phyloP scores from a whole-genome alignment of 352 stramenopile species.

The Pythium aristosporum region DNA sequence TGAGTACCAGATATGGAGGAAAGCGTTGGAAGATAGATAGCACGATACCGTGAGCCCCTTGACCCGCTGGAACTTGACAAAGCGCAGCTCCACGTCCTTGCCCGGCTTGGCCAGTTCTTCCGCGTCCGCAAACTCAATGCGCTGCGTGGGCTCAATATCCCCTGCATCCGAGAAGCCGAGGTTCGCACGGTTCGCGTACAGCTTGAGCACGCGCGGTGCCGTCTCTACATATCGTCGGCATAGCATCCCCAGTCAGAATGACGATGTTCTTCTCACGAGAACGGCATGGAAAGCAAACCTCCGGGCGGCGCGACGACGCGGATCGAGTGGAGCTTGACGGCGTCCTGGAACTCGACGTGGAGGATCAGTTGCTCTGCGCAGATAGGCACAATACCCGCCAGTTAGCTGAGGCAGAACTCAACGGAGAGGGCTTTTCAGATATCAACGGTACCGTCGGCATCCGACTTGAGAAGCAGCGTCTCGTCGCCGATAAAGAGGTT shows the following conservation, averaged over 20 bases:
- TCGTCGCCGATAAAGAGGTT: conserved; percentile 83
- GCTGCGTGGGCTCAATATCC: conserved; percentile 74
- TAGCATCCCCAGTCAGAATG: not conserved
- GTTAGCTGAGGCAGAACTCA: conserved; percentile 4
- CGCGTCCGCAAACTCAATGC: conserved; percentile 55
- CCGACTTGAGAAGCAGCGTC: conserved; percentile 73
- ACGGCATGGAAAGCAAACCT: conserved; percentile 25
- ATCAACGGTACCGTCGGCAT: conserved; percentile 54
- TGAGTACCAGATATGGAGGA: not conserved
- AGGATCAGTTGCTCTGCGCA: conserved; percentile 75
- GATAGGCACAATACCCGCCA: conserved; percentile 12
- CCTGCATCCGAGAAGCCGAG: conserved; percentile 69
- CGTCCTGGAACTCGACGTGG: conserved; percentile 81
- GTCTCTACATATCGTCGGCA: conserved; percentile 30
- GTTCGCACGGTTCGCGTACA: conserved; percentile 74
- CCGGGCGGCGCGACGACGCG: conserved; percentile 51
- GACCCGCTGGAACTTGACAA: conserved; percentile 83
- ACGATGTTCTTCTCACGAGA: not conserved
- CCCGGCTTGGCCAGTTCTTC: conserved; percentile 40
- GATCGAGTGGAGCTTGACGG: conserved; percentile 78
- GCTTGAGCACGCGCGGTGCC: conserved; percentile 60
- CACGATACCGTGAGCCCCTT: conserved; percentile 55
- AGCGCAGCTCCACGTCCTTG: conserved; percentile 70
- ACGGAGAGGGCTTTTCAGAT: not conserved
- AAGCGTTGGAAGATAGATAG: no score